Percentiles rank a stretch among this genome's conserved stretches.
These are phyloP conservation scores for Puccinia hordei DNA, from an alignment of 1,284 basidiomycete genomes.

Conservation along the genomic window DNA sequence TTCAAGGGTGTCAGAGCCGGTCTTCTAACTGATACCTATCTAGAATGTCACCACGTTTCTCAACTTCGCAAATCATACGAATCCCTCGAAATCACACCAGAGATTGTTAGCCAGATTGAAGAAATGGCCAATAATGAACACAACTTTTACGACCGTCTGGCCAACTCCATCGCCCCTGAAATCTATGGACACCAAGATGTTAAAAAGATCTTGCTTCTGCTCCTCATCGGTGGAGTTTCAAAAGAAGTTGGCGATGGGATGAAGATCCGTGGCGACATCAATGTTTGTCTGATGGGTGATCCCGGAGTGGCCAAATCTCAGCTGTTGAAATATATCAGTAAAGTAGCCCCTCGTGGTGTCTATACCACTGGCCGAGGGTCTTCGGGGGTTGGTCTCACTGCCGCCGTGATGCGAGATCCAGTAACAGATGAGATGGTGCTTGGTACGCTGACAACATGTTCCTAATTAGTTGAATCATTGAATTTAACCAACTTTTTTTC, in stretches of 20 bases:
- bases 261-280: slow-evolving; percentile 98
- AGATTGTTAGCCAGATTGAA: slow-evolving; percentile 73
- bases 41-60: slow-evolving; percentile 85
- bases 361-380: slow-evolving; percentile 99
- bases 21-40: slow-evolving; percentile 92
- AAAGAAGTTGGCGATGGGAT: slow-evolving; percentile 95
- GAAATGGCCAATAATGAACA: slow-evolving; percentile 72
- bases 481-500: slow-evolving; percentile 15
- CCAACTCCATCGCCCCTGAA: slow-evolving; percentile 84
- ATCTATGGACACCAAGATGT: slow-evolving; percentile 98
- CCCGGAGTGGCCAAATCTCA: slow-evolving; percentile 99
- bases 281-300: slow-evolving; percentile 98
- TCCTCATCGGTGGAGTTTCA: slow-evolving; percentile 92
- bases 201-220: slow-evolving; percentile 91
- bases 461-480: not conserved
- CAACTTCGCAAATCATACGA: slow-evolving; percentile 98
- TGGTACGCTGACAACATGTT: slow-evolving; percentile 65
- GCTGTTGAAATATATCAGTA: slow-evolving; percentile 95
- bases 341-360: slow-evolving; percentile 93
- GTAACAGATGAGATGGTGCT: slow-evolving; percentile 99
- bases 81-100: slow-evolving; percentile 87
- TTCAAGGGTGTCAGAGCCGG: slow-evolving; percentile 89
- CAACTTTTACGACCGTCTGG: slow-evolving; percentile 77
- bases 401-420: slow-evolving; percentile 98
- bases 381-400: slow-evolving; percentile 95